phyloP scores from a whole-genome alignment of 768 basidiomycete species.

The Tricholoma hemisulphureum region DNA sequence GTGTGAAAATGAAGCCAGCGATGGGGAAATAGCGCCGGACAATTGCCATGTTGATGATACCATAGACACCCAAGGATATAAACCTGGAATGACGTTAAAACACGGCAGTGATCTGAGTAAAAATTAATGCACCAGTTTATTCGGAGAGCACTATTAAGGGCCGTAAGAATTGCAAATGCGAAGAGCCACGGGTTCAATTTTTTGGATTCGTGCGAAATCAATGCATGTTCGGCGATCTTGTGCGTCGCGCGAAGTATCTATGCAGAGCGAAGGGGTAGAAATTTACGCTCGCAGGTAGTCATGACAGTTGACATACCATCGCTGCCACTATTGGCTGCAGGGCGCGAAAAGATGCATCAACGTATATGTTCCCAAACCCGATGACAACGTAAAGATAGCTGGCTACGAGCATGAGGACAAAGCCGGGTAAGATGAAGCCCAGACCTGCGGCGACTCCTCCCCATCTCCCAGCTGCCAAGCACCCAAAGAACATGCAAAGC shows the following conservation, averaged over 20 bases:
- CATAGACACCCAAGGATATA: neutral
- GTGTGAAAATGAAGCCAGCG: neutral
- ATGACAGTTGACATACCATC: neutral
- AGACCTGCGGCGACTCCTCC: neutral
- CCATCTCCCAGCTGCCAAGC: neutral
- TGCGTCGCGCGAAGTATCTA: neutral
- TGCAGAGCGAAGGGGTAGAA: no score
- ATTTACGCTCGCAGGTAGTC: neutral
- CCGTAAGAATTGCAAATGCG: neutral
- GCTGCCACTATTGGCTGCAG: neutral
- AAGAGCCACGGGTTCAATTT: neutral
- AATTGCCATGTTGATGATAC: neutral
- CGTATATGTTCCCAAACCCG: neutral
- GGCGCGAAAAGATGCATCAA: neutral
- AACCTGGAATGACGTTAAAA: neutral
- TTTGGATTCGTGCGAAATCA: neutral
- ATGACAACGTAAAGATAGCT: neutral
- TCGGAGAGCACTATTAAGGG: no score
- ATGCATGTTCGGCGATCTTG: neutral
- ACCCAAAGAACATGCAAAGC: neutral
- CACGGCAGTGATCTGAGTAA: no score
- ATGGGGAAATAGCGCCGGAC: neutral
- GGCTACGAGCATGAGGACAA: neutral
- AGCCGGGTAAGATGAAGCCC: neutral
- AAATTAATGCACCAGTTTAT: no score